These are phyloP conservation scores for Pseudopyrenochaeta lycopersici DNA, from an alignment of 2,329 filamentous ascomycete species.

Conservation along the genomic window DNA sequence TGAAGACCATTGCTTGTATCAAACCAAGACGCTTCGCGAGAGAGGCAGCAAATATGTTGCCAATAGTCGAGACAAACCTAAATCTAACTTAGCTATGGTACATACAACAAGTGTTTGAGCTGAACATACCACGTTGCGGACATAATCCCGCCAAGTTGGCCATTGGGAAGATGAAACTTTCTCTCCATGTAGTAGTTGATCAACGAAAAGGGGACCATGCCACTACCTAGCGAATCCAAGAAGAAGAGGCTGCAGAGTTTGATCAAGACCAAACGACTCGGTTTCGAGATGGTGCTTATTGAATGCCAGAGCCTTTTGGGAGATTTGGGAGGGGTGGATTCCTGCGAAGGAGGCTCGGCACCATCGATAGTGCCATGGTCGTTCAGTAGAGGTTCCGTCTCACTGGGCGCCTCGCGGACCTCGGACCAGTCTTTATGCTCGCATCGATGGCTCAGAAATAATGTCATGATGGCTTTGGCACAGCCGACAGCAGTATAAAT, in stretches of 20 bases:
- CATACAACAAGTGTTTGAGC: background rate
- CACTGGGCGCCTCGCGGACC: slow-evolving; percentile 8
- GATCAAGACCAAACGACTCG: slow-evolving; percentile 64
- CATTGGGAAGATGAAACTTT: slow-evolving; percentile 64
- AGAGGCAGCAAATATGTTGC: slow-evolving; percentile 42
- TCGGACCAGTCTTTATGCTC: slow-evolving; percentile 37
- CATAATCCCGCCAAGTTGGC: slow-evolving; percentile 64
- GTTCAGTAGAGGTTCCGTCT: slow-evolving; percentile 38
- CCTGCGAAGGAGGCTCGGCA: background rate
- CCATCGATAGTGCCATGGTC: slow-evolving; percentile 1
- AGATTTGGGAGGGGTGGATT: slow-evolving; percentile 24
- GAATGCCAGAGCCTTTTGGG: slow-evolving; percentile 30
- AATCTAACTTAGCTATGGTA: background rate
- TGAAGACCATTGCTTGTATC: slow-evolving; percentile 55
- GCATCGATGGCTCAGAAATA: slow-evolving; percentile 51
- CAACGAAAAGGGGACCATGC: slow-evolving; percentile 65
- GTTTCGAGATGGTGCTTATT: slow-evolving; percentile 65
- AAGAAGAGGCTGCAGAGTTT: slow-evolving; percentile 74
- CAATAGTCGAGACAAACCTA: slow-evolving; percentile 42
- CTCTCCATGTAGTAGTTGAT: slow-evolving; percentile 66
- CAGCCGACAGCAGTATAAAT: slow-evolving; percentile 53
- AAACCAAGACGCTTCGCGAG: slow-evolving; percentile 71
- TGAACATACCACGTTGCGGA: slow-evolving; percentile 52
- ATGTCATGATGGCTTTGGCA: slow-evolving; percentile 48
- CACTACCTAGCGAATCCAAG: slow-evolving; percentile 74